Percentiles rank a stretch among this genome's conserved stretches.
Conservation (phyloP, 179 eudicot species). For the Silene noctiflora region DNA sequence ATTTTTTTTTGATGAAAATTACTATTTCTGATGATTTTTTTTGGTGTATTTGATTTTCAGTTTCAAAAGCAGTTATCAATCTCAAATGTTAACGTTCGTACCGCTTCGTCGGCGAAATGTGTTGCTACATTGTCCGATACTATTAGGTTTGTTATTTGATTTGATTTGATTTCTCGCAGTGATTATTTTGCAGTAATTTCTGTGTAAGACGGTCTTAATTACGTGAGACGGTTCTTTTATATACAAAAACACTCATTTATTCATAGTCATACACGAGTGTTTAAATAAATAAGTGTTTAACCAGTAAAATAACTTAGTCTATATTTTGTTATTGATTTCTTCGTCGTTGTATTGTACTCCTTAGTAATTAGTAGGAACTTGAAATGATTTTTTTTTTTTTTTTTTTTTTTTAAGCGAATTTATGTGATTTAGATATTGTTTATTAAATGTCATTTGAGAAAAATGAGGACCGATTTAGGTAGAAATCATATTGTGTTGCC, state of each 20-base stretch:
- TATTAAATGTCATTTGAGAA: background rate
- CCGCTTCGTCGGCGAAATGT: conserved; percentile 34
- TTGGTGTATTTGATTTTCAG: conserved; percentile 19
- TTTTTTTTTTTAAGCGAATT: background rate
- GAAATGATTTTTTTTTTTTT: background rate
- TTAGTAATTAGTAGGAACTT: background rate
- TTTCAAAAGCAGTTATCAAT: conserved; percentile 37
- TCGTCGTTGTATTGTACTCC: too few species aligned
- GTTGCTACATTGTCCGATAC: conserved; percentile 27
- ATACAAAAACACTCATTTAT: too few species aligned
- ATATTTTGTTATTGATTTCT: too few species aligned
- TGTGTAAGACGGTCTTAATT: too few species aligned
- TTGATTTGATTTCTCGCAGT: too few species aligned
- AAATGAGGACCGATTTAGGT: background rate
- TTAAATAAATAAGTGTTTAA: too few species aligned
- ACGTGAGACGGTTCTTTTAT: too few species aligned
- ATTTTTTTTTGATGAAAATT: conserved; percentile 4
- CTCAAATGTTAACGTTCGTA: conserved; percentile 19
- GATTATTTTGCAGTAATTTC: background rate
- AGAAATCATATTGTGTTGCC: background rate
- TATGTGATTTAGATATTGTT: background rate
- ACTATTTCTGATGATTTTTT: background rate
- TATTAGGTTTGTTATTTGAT: conserved; percentile 19
- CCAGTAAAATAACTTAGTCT: too few species aligned
- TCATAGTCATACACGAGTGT: too few species aligned